Base-by-base conservation (phyloP, 805 yeast genomes). In the Hermanozyma aechmeae region DNA sequence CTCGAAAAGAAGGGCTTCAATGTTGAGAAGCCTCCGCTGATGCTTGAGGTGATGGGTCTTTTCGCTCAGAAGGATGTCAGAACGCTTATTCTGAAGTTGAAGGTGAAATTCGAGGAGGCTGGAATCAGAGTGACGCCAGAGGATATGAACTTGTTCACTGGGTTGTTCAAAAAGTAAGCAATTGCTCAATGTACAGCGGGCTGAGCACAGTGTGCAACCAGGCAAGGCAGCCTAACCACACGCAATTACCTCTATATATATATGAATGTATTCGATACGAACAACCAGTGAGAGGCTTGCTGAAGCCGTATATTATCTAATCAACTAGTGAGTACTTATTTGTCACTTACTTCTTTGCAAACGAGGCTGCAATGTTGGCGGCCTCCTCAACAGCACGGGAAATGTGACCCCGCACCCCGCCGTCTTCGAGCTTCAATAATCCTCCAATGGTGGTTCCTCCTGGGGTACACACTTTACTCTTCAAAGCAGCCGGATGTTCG, bases 371-470 rank as follows among this genome's bases (percentile, higher is more conserved):
- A 32, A 86, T 80, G 34, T 69, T 69, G n/a, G 96, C 84, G 20
- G 96, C 89, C 51, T 85, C 94, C 53, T 83, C 85, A 15, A 92
- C 80, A 23, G 94, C 95, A 45, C 85, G 71, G 27, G 93, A 74
- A 45, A 92, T 80, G 15, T 85, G 89, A 26, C 84, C 71, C 59
- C 95, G 79, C 26, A 92, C 81, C 28, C 89, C 93, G 27, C 74
- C 75, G 42, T 85, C 95, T 61, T 92, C 98, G 79, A 92, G 76
- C 39, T 77, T 84, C 55, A 89, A 69, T 34, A 92, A 63, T 0
- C 98, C 98, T 7, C 95, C 95, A 51, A 92, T 92, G 4, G 98
- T 92, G 28, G 96, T 87, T 19, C 98, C 98, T 17, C 92, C 98
- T 15, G 98, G 98, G 0, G 98, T 92, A 51, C 96, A 86, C 6